phyloP scores from a whole-genome alignment of 768 basidiomycete genomes.

The Cystobasidium onofrii region DNA sequence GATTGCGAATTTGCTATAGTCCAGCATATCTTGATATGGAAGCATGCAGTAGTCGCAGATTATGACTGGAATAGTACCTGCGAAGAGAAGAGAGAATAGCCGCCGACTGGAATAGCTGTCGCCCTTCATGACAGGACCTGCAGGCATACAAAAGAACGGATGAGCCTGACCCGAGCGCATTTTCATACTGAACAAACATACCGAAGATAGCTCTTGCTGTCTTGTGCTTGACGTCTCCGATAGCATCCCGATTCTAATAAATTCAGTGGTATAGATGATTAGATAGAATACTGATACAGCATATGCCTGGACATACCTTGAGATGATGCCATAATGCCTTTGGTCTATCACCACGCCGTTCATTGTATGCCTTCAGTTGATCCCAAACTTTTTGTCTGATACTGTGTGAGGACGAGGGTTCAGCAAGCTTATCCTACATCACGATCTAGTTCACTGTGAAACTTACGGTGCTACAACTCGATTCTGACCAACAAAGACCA shows the following conservation, averaged over 20 bases:
- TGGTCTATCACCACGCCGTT: conserved; percentile 3
- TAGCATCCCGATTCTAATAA: conserved; percentile 1
- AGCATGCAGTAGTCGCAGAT: conserved; percentile 21
- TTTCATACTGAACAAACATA: neutral
- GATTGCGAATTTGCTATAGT: conserved; percentile 17
- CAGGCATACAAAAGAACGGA: neutral
- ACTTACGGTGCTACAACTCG: conserved; percentile 4
- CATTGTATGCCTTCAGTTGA: conserved; percentile 18
- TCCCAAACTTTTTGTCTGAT: conserved; percentile 4
- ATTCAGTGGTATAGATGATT: neutral
- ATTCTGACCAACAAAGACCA: conserved; percentile 21
- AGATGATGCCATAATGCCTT: conserved; percentile 4
- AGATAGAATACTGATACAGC: neutral
- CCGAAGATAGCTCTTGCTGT: conserved; percentile 1
- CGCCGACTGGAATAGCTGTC: conserved; percentile 17
- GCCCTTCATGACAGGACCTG: conserved; percentile 18
- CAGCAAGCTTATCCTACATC: neutral
- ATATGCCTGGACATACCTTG: neutral
- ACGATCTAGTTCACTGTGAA: neutral
- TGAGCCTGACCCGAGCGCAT: too few species aligned
- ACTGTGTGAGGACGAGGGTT: neutral
- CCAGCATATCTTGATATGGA: conserved; percentile 18
- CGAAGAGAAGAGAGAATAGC: conserved; percentile 21
- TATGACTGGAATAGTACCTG: conserved; percentile 21
- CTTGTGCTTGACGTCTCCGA: neutral